Evolutionary conservation across 345 rosid genomes (phyloP).

Genomic region (Syzygium grande): DNA sequence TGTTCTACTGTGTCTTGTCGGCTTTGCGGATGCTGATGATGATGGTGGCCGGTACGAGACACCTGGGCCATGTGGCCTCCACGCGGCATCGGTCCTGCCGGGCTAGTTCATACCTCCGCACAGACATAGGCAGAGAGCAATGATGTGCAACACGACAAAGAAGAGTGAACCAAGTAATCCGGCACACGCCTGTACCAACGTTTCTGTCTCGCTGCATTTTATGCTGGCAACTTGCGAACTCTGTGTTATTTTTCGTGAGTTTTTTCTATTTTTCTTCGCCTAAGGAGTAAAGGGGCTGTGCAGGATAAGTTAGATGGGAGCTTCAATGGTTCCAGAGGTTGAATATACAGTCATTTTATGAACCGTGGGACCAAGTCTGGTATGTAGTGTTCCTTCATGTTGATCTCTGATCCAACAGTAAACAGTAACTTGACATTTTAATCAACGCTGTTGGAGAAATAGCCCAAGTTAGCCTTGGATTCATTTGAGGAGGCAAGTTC

Average conservation of each 20-base stretch:
- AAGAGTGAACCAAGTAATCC: neutral
- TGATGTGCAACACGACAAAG: neutral
- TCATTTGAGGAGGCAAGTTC: neutral
- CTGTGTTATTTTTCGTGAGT: neutral
- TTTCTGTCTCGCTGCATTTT: neutral
- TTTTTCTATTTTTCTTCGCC: neutral
- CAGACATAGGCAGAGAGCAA: neutral
- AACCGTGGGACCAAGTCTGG: neutral
- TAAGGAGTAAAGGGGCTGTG: neutral
- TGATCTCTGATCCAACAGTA: neutral
- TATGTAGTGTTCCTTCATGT: neutral
- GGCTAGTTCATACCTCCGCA: neutral
- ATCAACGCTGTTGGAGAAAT: neutral
- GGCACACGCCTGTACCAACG: neutral
- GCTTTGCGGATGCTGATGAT: neutral
- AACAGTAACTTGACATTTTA: neutral
- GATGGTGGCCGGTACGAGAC: neutral
- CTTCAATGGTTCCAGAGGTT: neutral
- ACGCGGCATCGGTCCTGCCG: neutral
- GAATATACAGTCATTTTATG: neutral
- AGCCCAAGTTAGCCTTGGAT: neutral
- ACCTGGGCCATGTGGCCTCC: neutral
- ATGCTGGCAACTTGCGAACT: neutral
- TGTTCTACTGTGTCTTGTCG: neutral
- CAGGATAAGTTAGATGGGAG: neutral